Evolutionary conservation across 1,284 basidiomycete species (phyloP).

Genomic region (Athelia psychrophila): DNA sequence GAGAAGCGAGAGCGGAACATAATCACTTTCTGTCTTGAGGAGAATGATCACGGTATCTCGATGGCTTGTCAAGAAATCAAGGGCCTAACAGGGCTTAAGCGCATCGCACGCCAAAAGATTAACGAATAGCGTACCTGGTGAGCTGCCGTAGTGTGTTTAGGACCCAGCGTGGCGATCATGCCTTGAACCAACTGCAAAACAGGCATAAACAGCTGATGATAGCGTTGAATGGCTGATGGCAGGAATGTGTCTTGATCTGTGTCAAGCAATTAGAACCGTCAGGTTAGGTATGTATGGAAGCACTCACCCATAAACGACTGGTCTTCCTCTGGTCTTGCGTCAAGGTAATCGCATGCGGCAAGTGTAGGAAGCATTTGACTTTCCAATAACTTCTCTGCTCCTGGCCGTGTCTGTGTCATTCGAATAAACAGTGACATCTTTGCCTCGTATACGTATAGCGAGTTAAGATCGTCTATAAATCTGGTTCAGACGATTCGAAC

Average conservation of each 20-base stretch:
- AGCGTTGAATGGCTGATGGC: constrained; percentile 83
- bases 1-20: constrained; percentile 62
- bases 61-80: constrained; percentile 77
- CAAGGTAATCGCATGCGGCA: constrained; percentile 85
- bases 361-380: constrained; percentile 78
- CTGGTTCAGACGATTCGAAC: constrained; percentile 2
- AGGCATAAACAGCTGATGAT: constrained; percentile 87
- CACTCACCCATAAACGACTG: constrained; percentile 79
- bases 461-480: constrained; percentile 77
- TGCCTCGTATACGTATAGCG: constrained; percentile 93
- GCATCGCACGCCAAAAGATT: too few species aligned
- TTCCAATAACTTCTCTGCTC: constrained; percentile 86
- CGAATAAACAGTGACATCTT: constrained; percentile 89
- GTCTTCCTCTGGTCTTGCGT: constrained; percentile 78
- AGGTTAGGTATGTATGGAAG: constrained; percentile 4
- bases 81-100: constrained; percentile 42
- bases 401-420: constrained; percentile 77
- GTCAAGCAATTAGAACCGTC: constrained; percentile 1
- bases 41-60: constrained; percentile 78
- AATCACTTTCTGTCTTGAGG: constrained; percentile 68
- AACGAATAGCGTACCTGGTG: constrained; percentile 51
- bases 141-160: constrained; percentile 59
- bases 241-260: constrained; percentile 84
- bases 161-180: constrained; percentile 66
- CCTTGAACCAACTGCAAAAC: constrained; percentile 78